phyloP scores from a whole-genome alignment of 2,329 filamentous ascomycete genomes.

The Venturia oleaginea region DNA sequence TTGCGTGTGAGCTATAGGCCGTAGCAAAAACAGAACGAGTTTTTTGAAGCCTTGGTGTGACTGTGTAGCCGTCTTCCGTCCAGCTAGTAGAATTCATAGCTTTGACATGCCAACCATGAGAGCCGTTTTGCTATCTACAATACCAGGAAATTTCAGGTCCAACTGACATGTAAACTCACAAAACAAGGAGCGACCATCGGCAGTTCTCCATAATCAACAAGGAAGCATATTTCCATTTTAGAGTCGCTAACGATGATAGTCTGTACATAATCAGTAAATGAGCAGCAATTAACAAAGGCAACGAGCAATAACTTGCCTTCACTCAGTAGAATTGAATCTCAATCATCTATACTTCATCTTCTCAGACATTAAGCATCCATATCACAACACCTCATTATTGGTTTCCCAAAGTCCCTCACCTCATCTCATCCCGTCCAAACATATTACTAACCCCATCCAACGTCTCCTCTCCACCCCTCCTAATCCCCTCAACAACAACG shows the following conservation, averaged over 20 bases:
- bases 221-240: background rate
- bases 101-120: too few relatives aligned
- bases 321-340: background rate
- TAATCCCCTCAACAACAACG: conserved; percentile 28
- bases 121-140: too few relatives aligned
- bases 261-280: background rate
- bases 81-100: too few relatives aligned
- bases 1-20: too few relatives aligned
- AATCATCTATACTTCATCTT: background rate
- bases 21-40: too few relatives aligned
- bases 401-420: background rate
- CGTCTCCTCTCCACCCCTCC: conserved; percentile 30
- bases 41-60: too few relatives aligned
- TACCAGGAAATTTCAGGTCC: too few relatives aligned
- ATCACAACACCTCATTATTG: background rate
- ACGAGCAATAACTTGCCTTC: background rate
- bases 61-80: too few relatives aligned
- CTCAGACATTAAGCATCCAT: background rate
- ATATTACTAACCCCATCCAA: conserved; percentile 37
- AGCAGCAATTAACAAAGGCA: background rate
- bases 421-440: conserved; percentile 24
- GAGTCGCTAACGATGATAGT: background rate
- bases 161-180: too few relatives aligned
- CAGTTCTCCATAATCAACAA: too few relatives aligned
- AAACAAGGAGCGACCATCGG: too few relatives aligned